Percentiles rank a stretch among this genome's conserved stretches.
Evolutionary conservation across 2,329 filamentous ascomycete genomes (phyloP).

Genomic region (Trichoderma breve): DNA sequence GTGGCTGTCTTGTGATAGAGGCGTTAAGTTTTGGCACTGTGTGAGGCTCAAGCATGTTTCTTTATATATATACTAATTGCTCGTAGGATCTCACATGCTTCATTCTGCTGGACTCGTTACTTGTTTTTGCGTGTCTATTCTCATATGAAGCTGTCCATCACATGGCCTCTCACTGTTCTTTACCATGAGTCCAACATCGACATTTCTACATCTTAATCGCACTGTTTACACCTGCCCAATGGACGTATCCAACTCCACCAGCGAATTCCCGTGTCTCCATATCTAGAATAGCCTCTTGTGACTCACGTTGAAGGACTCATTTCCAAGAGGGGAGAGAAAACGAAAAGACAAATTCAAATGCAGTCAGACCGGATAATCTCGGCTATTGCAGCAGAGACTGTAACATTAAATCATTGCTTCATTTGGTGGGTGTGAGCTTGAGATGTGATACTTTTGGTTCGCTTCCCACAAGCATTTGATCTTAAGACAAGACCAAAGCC

Average conservation of each 20-base stretch:
- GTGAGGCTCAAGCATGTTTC: not conserved
- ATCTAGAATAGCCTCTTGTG: not conserved
- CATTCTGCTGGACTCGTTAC: not conserved
- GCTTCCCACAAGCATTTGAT: not conserved
- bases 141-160: not conserved
- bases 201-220: not conserved
- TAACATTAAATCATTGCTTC: not conserved
- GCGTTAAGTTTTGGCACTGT: not conserved
- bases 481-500: not conserved
- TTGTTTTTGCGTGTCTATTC: not conserved
- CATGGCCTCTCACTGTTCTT: not conserved
- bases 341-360: not conserved
- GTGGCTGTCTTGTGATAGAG: not conserved
- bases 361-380: not conserved
- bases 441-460: not conserved
- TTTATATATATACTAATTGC: not conserved
- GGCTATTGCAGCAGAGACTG: not conserved
- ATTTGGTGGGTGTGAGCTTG: not conserved
- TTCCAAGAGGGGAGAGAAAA: not conserved
- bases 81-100: not conserved
- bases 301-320: not conserved
- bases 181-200: not conserved
- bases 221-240: not conserved
- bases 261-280: not conserved
- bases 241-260: not conserved